Conservation (phyloP, 441 rosid genomes). For the Arabidopsis lyrata region DNA sequence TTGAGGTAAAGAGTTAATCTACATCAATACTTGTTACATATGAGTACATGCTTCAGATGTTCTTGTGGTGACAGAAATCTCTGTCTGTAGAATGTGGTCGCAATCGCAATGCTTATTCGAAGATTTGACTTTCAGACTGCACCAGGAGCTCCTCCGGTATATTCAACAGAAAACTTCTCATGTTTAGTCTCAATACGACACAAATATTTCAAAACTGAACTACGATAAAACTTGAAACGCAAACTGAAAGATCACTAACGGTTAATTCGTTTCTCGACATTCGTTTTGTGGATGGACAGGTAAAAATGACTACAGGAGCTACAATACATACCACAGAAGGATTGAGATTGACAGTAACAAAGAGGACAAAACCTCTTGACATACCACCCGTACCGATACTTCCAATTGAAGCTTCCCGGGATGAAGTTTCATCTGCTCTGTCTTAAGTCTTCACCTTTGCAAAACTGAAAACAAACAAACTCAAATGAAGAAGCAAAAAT, state of each 20-base stretch:
- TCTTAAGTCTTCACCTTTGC: slow-evolving; percentile 44
- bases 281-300: slow-evolving; percentile 54
- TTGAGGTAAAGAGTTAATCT: slow-evolving; percentile 63
- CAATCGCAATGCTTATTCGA: slow-evolving; percentile 89
- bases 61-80: slow-evolving; percentile 14
- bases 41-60: slow-evolving; percentile 1
- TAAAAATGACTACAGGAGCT: slow-evolving; percentile 98
- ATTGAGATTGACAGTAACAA: slow-evolving; percentile 70
- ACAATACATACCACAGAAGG: slow-evolving; percentile 98
- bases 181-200: not conserved
- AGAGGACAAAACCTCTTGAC: slow-evolving; percentile 63
- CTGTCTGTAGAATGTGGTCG: slow-evolving; percentile 73
- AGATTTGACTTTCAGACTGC: slow-evolving; percentile 85
- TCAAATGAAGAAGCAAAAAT: slow-evolving; percentile 2
- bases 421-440: slow-evolving; percentile 65
- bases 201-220: not conserved
- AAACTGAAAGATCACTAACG: not conserved
- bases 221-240: not conserved
- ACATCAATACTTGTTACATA: slow-evolving; percentile 7
- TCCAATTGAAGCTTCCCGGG: slow-evolving; percentile 49
- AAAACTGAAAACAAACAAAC: slow-evolving; percentile 8
- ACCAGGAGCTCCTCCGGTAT: slow-evolving; percentile 89
- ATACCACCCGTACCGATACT: slow-evolving; percentile 56
- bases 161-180: slow-evolving; percentile 30
- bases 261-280: not conserved